Evolutionary conservation across 2,329 filamentous ascomycete species (phyloP).

Genomic region (Xylariaceae sp.): DNA sequence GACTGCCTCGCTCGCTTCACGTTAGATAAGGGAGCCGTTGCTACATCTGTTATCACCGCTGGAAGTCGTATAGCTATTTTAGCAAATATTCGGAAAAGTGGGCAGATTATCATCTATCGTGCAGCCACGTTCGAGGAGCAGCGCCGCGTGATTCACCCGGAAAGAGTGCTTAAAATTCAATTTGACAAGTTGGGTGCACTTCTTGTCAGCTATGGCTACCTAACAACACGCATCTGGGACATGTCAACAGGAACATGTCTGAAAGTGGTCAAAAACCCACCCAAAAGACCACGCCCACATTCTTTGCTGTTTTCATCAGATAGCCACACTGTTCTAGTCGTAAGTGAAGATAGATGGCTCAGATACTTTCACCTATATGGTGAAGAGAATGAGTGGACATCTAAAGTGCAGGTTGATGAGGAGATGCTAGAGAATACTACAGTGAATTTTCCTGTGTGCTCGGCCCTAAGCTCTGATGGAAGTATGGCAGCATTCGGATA

Average conservation of each 20-base stretch:
- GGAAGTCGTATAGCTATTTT: constrained; percentile 1
- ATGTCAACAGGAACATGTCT: not conserved
- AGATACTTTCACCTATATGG: no score
- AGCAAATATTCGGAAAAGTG: not conserved
- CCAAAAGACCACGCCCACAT: no score
- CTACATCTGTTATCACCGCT: not conserved
- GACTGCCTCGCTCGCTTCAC: no score
- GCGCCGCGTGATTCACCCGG: not conserved
- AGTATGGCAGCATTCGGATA: no score
- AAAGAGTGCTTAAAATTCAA: not conserved
- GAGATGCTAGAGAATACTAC: no score
- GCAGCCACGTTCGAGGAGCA: constrained; percentile 1
- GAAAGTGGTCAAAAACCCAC: not conserved
- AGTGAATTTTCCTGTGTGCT: no score
- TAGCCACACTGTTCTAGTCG: not conserved
- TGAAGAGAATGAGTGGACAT: no score
- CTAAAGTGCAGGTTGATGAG: no score
- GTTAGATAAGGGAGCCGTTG: no score
- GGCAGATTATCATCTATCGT: not conserved
- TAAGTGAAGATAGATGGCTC: no score
- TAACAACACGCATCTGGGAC: not conserved
- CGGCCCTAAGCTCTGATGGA: no score
- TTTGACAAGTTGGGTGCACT: not conserved
- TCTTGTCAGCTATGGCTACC: not conserved
- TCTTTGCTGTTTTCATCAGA: not conserved